Evolutionary conservation across 805 yeast genomes (phyloP).

Genomic region (Nadsonia fulvescens): DNA sequence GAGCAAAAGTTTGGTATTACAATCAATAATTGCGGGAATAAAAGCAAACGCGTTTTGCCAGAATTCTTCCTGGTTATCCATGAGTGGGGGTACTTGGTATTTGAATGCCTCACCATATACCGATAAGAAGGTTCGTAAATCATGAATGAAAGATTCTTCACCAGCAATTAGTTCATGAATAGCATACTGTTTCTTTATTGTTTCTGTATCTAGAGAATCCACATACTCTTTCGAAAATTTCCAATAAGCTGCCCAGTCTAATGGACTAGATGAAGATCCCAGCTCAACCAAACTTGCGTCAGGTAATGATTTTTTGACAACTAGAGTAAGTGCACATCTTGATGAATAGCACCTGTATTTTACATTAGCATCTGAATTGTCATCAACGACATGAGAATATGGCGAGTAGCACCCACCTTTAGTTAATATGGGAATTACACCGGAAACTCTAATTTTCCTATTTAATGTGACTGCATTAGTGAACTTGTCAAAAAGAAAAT

Average conservation of each 20-base stretch:
- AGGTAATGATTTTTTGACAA: too few relatives aligned
- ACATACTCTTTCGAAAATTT: slow-evolving; percentile 10
- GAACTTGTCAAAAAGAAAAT: too few relatives aligned
- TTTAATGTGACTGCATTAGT: too few relatives aligned
- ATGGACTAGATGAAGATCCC: too few relatives aligned
- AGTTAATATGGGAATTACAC: too few relatives aligned
- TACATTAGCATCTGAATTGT: too few relatives aligned
- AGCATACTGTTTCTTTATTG: slow-evolving; percentile 52
- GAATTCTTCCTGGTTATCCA: slow-evolving; percentile 36
- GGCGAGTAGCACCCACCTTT: too few relatives aligned
- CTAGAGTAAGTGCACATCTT: too few relatives aligned
- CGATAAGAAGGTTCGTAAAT: slow-evolving; percentile 46
- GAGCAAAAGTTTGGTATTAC: slow-evolving; percentile 36
- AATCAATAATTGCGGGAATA: slow-evolving; percentile 34
- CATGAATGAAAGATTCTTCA: slow-evolving; percentile 51
- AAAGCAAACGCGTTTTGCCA: slow-evolving; percentile 39
- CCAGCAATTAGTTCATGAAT: slow-evolving; percentile 56
- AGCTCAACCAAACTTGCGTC: too few relatives aligned
- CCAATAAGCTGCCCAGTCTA: slow-evolving; percentile 17
- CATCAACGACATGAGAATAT: too few relatives aligned
- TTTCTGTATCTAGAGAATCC: slow-evolving; percentile 14
- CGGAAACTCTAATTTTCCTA: too few relatives aligned
- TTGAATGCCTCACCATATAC: slow-evolving; percentile 31
- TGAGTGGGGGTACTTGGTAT: slow-evolving; percentile 24
- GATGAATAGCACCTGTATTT: too few relatives aligned